Percentiles rank a stretch among this genome's conserved stretches.
phyloP scores from a whole-genome alignment of 2,329 filamentous ascomycete genomes.

The Cadophora malorum region DNA sequence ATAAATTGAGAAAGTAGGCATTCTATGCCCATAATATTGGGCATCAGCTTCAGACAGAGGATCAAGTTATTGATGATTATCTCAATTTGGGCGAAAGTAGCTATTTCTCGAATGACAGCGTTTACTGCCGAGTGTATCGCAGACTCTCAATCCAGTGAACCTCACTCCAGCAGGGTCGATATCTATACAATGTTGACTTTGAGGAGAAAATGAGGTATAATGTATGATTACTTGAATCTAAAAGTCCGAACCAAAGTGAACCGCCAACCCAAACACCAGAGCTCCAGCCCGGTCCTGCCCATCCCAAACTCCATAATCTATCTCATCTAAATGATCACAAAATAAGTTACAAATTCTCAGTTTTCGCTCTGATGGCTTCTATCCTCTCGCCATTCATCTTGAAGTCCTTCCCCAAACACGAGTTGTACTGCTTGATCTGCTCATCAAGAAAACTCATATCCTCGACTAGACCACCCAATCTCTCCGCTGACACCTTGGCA shows the following conservation, averaged over 20 bases:
- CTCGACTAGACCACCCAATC: not conserved
- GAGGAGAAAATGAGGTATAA: not conserved
- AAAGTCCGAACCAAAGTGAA: not conserved
- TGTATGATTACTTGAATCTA: not conserved
- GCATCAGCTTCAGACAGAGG: no score
- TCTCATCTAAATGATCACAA: not conserved
- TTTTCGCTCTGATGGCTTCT: conserved; percentile 9
- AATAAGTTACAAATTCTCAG: not conserved
- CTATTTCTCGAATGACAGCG: no score
- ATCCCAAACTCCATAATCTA: not conserved
- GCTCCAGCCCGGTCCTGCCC: no score
- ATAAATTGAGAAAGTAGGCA: no score
- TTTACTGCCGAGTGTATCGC: no score
- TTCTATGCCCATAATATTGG: no score
- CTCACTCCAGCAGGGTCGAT: no score
- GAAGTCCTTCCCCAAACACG: conserved; percentile 17
- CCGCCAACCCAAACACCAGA: no score
- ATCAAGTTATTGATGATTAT: no score
- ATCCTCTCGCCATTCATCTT: conserved; percentile 14
- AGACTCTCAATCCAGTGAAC: no score
- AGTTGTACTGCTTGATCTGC: conserved; percentile 16
- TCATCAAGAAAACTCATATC: conserved; percentile 17
- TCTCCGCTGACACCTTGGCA: conserved; percentile 15
- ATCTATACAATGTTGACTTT: no score
- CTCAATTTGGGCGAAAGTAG: no score